These are phyloP conservation scores for Xenoacremonium recifei DNA, from an alignment of 2,329 filamentous ascomycete genomes.

Conservation along the genomic window DNA sequence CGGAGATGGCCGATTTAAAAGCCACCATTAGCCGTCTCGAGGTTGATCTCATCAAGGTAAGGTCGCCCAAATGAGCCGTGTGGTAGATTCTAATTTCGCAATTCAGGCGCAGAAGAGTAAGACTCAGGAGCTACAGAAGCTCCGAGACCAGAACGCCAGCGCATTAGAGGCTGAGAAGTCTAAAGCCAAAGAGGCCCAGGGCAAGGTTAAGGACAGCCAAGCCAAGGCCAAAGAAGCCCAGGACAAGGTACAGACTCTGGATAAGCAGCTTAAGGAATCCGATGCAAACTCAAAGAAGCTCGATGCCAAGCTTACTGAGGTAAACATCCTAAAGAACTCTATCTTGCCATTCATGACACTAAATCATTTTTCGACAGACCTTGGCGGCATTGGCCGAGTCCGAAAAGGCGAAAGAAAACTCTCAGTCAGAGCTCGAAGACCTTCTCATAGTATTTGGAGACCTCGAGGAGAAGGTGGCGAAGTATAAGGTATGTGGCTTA, in stretches of 20 bases:
- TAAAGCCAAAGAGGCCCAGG: slow-evolving; percentile 23
- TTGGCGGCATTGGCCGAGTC: slow-evolving; percentile 38
- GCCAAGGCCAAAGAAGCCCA: slow-evolving; percentile 21
- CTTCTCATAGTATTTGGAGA: slow-evolving; percentile 79
- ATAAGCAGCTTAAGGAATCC: slow-evolving; percentile 17
- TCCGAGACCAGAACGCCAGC: slow-evolving; percentile 11
- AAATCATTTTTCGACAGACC: slow-evolving; percentile 23
- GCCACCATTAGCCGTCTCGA: slow-evolving; percentile 61
- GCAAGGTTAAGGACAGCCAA: slow-evolving; percentile 26
- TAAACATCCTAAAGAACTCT: slow-evolving; percentile 9
- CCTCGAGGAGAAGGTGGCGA: slow-evolving; percentile 71
- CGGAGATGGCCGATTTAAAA: slow-evolving; percentile 62
- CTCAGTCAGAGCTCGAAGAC: slow-evolving; percentile 76
- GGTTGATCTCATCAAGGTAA: slow-evolving; percentile 59
- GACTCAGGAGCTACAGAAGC: slow-evolving; percentile 55
- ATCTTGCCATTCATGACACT: slow-evolving; percentile 4
- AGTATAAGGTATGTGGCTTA: slow-evolving; percentile 63
- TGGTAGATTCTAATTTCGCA: slow-evolving; percentile 2
- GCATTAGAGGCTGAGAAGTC: slow-evolving; percentile 19
- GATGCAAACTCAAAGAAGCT: slow-evolving; percentile 11
- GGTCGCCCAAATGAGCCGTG: slow-evolving; percentile 1
- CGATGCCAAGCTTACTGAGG: slow-evolving; percentile 18
- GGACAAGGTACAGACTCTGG: slow-evolving; percentile 15
- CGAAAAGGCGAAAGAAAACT: slow-evolving; percentile 60
- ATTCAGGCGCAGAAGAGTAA: slow-evolving; percentile 58